Base-by-base conservation (phyloP, 2,329 filamentous ascomycete species). In the Colletotrichum sp. region DNA sequence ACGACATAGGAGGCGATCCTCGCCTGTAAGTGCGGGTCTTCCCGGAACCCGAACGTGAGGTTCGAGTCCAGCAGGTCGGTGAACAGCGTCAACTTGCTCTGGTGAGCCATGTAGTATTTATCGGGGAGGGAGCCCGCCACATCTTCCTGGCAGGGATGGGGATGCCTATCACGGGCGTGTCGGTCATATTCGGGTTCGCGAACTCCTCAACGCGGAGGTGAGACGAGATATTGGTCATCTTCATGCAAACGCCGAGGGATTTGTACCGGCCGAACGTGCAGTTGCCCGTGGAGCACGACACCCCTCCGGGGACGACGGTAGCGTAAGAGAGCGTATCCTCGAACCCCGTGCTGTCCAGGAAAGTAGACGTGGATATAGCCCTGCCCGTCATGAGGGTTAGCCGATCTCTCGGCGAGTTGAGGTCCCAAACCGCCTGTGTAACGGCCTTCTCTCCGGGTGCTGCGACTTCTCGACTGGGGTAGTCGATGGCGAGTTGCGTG, bases 401-500 rank as follows among this genome's bases (percentile, higher is more conserved):
- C 24, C 24, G 3, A n/a, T 59, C 31, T 33, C 55, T 59, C 12
- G 15, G 27, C 16, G 31, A 12, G 9, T 27, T 59, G 7, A 59
- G 6, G 16, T 31, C 16, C n/a, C 15, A 15, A 8, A 15, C 15
- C 4, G 66, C 13, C 18, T n/a, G 27, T 13, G 59, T 64, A 3
- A 15, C 34, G 5, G 36, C 61, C 8, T 51, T 36, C 29, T 64
- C 67, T 9, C 31, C 43, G n/a, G 12, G 9, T 13, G 21, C 43
- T n/a, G 64, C 15, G 3, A 21, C 38, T 38, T 57, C 31, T 5
- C 67, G 58, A 6, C 43, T 29, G 16, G 74, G 68, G 21, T 70
- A 73, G 27, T 57, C 29, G 31, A 76, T 74, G 12, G 38, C 29
- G 15, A 73, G 70, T 58, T 76, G 71, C 4, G 74, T 69, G 16